Evolutionary conservation across 441 rosid species (phyloP).

Genomic region (Sinapis alba): DNA sequence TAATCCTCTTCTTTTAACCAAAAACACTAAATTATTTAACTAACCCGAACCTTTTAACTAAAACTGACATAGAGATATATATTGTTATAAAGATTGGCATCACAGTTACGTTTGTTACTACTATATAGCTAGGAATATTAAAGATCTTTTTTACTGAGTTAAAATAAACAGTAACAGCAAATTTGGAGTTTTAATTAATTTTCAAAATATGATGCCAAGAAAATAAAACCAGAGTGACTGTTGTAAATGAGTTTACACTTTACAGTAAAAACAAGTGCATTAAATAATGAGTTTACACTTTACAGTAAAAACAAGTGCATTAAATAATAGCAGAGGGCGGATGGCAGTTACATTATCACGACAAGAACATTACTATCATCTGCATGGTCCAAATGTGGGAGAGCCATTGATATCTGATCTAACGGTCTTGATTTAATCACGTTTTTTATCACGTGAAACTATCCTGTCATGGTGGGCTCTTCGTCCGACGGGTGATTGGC

Average conservation of each 20-base stretch:
- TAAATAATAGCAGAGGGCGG: not conserved
- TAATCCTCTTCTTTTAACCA: not conserved
- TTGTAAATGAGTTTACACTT: not conserved
- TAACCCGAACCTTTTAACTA: not conserved
- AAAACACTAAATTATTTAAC: not conserved
- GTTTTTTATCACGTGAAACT: not conserved
- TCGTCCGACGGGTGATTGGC: not conserved
- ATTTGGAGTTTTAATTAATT: not conserved
- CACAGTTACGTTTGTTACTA: not conserved
- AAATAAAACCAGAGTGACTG: not conserved
- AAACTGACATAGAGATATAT: not conserved
- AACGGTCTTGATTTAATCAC: constrained; percentile 8
- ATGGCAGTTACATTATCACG: not conserved
- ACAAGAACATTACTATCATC: not conserved
- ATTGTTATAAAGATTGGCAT: not conserved
- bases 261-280: not conserved
- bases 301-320: too few relatives aligned
- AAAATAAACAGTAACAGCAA: not conserved
- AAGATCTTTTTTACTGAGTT: not conserved
- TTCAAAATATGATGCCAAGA: not conserved
- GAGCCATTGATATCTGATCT: constrained; percentile 25
- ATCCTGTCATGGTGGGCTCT: constrained; percentile 3
- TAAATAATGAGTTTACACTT: too few relatives aligned
- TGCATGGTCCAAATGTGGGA: constrained; percentile 2
- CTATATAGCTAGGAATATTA: not conserved